These are phyloP conservation scores for Heteromeles arbutifolia DNA, from an alignment of 306 rosid genomes.

Conservation along the genomic window DNA sequence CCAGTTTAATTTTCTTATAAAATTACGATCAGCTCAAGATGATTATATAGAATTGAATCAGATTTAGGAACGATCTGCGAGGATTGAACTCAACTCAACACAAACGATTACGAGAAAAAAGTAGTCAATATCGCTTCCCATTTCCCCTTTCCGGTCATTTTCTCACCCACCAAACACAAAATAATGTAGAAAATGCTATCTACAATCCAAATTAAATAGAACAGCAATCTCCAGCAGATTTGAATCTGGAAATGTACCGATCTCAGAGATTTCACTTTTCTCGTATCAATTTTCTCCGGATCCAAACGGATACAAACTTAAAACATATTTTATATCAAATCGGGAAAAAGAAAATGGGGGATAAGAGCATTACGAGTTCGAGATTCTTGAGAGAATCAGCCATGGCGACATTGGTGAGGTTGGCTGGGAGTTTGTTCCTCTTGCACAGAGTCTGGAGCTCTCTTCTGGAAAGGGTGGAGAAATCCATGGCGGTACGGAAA, in stretches of 20 bases:
- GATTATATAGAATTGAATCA: not conserved
- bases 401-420: slow-evolving; percentile 79
- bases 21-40: not conserved
- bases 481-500: slow-evolving; percentile 42
- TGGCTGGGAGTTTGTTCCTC: slow-evolving; percentile 89
- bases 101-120: not conserved
- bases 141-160: not conserved
- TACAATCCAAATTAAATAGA: not conserved
- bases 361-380: slow-evolving; percentile 25
- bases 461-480: slow-evolving; percentile 69
- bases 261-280: not conserved
- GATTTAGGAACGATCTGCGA: not conserved
- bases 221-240: not conserved
- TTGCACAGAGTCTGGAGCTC: slow-evolving; percentile 81
- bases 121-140: not conserved
- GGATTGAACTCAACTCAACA: not conserved
- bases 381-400: slow-evolving; percentile 70
- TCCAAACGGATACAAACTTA: not conserved
- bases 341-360: not conserved
- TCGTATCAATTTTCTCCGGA: not conserved
- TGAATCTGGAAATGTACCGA: not conserved
- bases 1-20: not conserved
- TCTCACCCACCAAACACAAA: not conserved
- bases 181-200: not conserved
- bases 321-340: not conserved